Base-by-base conservation (phyloP, 1,284 basidiomycete species). In the Ustilago curta region DNA sequence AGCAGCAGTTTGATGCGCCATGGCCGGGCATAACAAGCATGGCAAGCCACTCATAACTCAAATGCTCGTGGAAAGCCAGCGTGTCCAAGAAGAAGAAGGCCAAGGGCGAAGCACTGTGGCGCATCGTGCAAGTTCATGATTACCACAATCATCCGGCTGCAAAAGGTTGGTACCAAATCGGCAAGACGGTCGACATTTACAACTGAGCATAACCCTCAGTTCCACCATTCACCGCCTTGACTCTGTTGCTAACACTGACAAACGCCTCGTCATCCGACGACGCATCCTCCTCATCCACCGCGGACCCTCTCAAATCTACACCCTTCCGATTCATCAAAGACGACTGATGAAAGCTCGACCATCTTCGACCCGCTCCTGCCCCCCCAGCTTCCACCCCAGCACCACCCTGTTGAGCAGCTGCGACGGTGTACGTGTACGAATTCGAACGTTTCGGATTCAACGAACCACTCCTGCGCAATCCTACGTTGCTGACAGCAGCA, bases 281-380 rank as follows among this genome's bases (percentile, higher is more conserved):
- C 12, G 59, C 67, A 49, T 73, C 70, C 48, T 73, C 65, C 32
- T 73, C 70, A 29, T 73, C 70, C 19, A 73, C 57, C 0, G 70
- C 70, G 0, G 52, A 57, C 0, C 70, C 70, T 2, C 65, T 42
- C 37, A 73, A 64, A 48, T 51, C n/a, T n/a, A n/a, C n/a, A n/a
- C n/a, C n/a, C n/a, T n/a, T n/a, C n/a, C n/a, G n/a, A n/a, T n/a
- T n/a, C n/a, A n/a, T n/a, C n/a, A n/a, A n/a, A n/a, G n/a, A n/a
- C n/a, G n/a, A n/a, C n/a, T n/a, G n/a, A n/a, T 73, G 70, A 55
- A 68, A 69, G 0, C 54, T 61, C 40, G 44, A 50, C 70, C 65
- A 73, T 7, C 70, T 44, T n/a, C 70, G 35, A 9, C 48, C 49
- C 1, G 12, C 57, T 7, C n/a, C 47, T 5, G 25, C 27, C 1